Evolutionary conservation across 768 basidiomycete genomes (phyloP).

Genomic region (Strobilomyces confusus): DNA sequence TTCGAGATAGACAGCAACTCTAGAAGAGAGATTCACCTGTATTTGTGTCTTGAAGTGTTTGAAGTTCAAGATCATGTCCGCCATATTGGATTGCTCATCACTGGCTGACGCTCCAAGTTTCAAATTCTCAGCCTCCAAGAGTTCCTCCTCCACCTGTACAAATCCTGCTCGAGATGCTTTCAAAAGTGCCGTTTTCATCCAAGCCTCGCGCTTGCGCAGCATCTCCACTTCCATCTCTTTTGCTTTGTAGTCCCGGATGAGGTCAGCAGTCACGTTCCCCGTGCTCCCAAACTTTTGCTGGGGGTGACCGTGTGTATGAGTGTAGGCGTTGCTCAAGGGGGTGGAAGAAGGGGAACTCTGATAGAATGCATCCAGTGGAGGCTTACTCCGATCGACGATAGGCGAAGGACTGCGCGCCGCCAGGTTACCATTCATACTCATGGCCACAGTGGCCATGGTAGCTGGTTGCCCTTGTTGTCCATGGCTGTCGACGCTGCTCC

Average conservation of each 20-base stretch:
- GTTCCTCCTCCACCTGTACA: constrained; percentile 56
- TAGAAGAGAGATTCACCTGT: constrained; percentile 54
- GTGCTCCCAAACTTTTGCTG: constrained; percentile 47
- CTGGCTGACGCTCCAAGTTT: constrained; percentile 32
- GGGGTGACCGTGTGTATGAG: constrained; percentile 37
- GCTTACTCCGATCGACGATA: constrained; percentile 48
- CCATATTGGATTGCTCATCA: constrained; percentile 48
- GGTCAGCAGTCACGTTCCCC: constrained; percentile 68
- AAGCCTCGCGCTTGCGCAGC: constrained; percentile 70
- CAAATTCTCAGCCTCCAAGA: constrained; percentile 33
- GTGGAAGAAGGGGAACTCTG: constrained; percentile 37
- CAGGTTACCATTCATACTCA: constrained; percentile 45
- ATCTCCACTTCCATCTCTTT: constrained; percentile 80
- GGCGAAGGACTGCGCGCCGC: constrained; percentile 56
- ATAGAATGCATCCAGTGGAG: constrained; percentile 63
- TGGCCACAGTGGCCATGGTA: constrained; percentile 53
- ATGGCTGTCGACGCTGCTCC: constrained; percentile 23
- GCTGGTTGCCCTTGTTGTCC: constrained; percentile 30
- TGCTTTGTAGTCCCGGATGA: constrained; percentile 73
- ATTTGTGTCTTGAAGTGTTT: constrained; percentile 86
- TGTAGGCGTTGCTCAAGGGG: constrained; percentile 47
- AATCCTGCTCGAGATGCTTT: constrained; percentile 80
- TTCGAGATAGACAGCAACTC: neutral
- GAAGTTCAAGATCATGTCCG: constrained; percentile 73
- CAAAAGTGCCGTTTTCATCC: constrained; percentile 79